These are phyloP conservation scores for Trapa incisa DNA, from an alignment of 345 rosid species.

Conservation along the genomic window DNA sequence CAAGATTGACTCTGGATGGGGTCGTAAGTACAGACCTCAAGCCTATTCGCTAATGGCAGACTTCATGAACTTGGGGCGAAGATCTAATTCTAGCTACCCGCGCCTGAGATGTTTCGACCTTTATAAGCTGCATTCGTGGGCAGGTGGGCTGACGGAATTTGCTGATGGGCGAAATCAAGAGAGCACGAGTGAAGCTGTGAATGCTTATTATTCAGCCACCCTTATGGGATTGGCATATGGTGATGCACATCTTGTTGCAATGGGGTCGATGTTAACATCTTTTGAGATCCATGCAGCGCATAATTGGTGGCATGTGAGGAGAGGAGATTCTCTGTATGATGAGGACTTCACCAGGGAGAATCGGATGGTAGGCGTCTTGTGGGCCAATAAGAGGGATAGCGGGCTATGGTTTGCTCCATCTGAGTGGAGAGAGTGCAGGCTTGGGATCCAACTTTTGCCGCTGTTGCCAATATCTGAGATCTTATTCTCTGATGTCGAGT, in stretches of 20 bases:
- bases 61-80: constrained; percentile 56
- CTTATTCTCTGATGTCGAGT: constrained; percentile 53
- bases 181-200: constrained; percentile 89
- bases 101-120: constrained; percentile 83
- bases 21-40: constrained; percentile 61
- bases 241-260: constrained; percentile 54
- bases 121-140: constrained; percentile 93
- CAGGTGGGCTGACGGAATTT: constrained; percentile 82
- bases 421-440: constrained; percentile 67
- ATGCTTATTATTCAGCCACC: constrained; percentile 84
- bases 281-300: constrained; percentile 84
- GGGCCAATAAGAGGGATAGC: constrained; percentile 89
- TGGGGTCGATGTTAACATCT: constrained; percentile 54
- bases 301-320: constrained; percentile 87
- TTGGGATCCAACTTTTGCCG: constrained; percentile 80
- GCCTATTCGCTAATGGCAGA: constrained; percentile 80
- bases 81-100: constrained; percentile 41
- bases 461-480: constrained; percentile 54
- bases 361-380: constrained; percentile 68
- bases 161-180: constrained; percentile 82
- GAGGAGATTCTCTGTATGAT: constrained; percentile 39
- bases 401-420: constrained; percentile 87
- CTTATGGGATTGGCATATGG: constrained; percentile 91
- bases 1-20: constrained; percentile 79
- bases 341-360: constrained; percentile 61